Base-by-base conservation (phyloP, 805 yeast genomes). In the Sugiyamaella lignohabitans region DNA sequence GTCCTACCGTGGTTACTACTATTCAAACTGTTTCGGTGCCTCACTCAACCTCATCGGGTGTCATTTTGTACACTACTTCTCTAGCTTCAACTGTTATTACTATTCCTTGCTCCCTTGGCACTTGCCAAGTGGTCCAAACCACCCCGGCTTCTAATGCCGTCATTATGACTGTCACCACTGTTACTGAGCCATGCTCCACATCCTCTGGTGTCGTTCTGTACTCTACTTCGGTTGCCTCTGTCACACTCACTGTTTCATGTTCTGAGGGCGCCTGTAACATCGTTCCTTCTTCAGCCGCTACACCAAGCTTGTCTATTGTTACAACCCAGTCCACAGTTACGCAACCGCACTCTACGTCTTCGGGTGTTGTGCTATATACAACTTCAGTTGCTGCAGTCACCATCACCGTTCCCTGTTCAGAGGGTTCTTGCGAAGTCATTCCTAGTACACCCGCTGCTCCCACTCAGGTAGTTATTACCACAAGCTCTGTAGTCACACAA, bases 331-430 rank as follows among this genome's bases (percentile, higher is more conserved):
- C n/a, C n/a, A n/a, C n/a, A n/a, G n/a, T n/a, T n/a, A n/a, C n/a
- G n/a, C n/a, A n/a, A n/a, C n/a, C n/a, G n/a, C n/a, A n/a, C n/a
- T n/a, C 46, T 6, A 39, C 24, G 6, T 23, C 40, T 42, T 27
- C 10, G 6, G 30, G 30, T 6, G 6, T 11, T 27, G 11, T 11
- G 6, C 10, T 27, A 14, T 35, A 35, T 17, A 35, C 10, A 14
- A 35, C 18, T 14, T 5, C 38, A 5, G 21, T 18, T 11, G 38
- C 6, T 6, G 30, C 22, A 34, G 24, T 35, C 19, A 44, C 47
- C n/a, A 22, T 44, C 38, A 44, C 47, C 49, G n/a, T 39, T 23
- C 47, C 47, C 17, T 44, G 47, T 40, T 24, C 29, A 40, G 43
- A 19, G 22, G n/a, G 21, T 27, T 30, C 6, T 35, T 38, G 42